phyloP scores from a whole-genome alignment of 805 yeast genomes.

The Nakazawaea wyomingensis region DNA sequence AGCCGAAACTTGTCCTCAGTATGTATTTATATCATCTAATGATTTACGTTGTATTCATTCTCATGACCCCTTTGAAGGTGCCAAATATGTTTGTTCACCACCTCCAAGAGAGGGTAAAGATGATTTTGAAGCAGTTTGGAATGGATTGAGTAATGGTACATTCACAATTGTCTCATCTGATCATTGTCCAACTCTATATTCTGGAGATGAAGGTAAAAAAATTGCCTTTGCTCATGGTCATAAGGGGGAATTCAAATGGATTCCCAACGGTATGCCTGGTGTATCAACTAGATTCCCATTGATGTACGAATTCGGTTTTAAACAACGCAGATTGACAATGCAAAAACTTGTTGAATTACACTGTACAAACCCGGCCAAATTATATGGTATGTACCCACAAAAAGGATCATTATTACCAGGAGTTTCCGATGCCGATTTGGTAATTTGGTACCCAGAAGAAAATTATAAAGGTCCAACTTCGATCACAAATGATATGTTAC shows the following conservation, averaged over 20 bases:
- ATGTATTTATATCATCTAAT: slow-evolving; percentile 15
- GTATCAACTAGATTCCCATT: slow-evolving; percentile 17
- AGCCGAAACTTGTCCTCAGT: slow-evolving; percentile 20
- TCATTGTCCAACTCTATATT: slow-evolving; percentile 18
- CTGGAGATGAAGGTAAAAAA: slow-evolving; percentile 16
- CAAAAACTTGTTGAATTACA: slow-evolving; percentile 13
- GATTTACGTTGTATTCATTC: slow-evolving; percentile 14
- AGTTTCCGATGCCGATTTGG: slow-evolving; percentile 18
- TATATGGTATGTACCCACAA: slow-evolving; percentile 13
- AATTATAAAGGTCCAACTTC: slow-evolving; percentile 11
- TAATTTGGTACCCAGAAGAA: slow-evolving; percentile 18
- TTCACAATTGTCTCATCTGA: slow-evolving; percentile 18
- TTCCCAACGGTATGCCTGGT: slow-evolving; percentile 20
- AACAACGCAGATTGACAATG: slow-evolving; percentile 12
- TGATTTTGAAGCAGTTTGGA: slow-evolving; percentile 17
- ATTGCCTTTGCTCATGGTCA: slow-evolving; percentile 16
- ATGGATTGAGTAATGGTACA: slow-evolving; percentile 16
- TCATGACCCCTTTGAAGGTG: slow-evolving; percentile 18
- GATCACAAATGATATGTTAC: slow-evolving; percentile 13
- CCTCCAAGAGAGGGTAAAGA: slow-evolving; percentile 16
- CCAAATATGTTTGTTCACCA: slow-evolving; percentile 19
- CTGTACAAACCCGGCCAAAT: slow-evolving; percentile 13
- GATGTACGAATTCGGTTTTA: slow-evolving; percentile 16
- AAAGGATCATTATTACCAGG: slow-evolving; percentile 15
- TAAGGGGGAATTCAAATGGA: slow-evolving; percentile 17